Base-by-base conservation (phyloP, 1,284 basidiomycete species). In the Sporisorium scitamineum region DNA sequence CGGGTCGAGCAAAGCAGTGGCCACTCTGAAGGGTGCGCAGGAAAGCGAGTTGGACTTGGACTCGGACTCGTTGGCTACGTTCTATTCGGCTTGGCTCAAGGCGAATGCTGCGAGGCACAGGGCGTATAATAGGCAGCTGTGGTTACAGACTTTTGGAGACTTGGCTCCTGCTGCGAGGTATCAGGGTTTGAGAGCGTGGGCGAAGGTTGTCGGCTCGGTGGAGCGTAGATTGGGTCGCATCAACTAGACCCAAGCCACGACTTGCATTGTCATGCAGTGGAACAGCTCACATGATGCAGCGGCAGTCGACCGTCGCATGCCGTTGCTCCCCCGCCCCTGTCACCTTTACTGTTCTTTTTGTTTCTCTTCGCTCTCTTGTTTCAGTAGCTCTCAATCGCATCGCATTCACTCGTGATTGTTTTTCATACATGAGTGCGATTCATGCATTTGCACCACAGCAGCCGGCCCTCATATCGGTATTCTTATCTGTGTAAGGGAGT, bases 51-150 rank as follows among this genome's bases (percentile, higher is more conserved):
- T 68, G 24, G 74, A 68, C 32, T 24, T 74, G 9, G 70, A 70
- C 37, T 69, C 68, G 47, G 78, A 77, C 39, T 59, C 61, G 11
- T 50, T 80, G 10, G 79, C 81, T 4, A 77, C 79, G 0, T 84
- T 84, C 60, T 84, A 84, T 50, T 74, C 67, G 34, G 78, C 76
- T n/a, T 84, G 83, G 83, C 64, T 84, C 26, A 70, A 72, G 24
- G 78, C 76, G 0, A 84, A 84, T 41, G 66, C 71, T 0, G 56
- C 57, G 3, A 57, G 83, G 9, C 74, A 84, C 34, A 66, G 80
- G 22, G 74, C 78, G 10, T 84, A 84, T 63, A 84, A 84, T 51
- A 77, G 72, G 27, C 68, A 72, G 34, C 58, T 84, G 20, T 82
- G 82, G 76, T 27, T 32, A 1, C 79, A 79, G 62, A 79, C 74